These are phyloP conservation scores for Lasiosphaeria miniovina DNA, from an alignment of 495 filamentous ascomycete genomes.

Conservation along the genomic window DNA sequence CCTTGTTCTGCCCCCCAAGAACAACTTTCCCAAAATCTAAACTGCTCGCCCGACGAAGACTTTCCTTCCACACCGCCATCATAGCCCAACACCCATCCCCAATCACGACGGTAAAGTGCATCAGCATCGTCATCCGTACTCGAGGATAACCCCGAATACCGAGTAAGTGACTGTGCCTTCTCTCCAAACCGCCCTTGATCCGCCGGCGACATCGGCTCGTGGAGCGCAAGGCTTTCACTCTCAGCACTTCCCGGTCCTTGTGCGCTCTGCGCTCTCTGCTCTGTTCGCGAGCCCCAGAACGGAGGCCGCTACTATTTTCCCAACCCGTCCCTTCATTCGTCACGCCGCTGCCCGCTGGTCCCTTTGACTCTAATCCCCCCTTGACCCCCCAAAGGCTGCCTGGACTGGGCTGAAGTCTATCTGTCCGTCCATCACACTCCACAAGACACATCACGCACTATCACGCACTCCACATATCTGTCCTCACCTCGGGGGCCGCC, in stretches of 20 bases:
- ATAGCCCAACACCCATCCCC: conserved; percentile 22
- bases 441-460: conserved; percentile 1
- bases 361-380: not conserved
- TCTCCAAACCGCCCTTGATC: not conserved
- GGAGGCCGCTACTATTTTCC: not conserved
- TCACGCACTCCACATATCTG: conserved; percentile 13
- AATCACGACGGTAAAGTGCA: conserved; percentile 26
- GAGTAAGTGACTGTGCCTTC: conserved; percentile 25
- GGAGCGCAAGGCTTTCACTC: not conserved
- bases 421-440: not conserved
- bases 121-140: conserved; percentile 29
- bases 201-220: conserved; percentile 7
- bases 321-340: conserved; percentile 3
- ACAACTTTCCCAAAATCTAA: conserved; percentile 41
- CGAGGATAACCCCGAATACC: conserved; percentile 19
- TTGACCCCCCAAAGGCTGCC: conserved; percentile 12
- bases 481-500: not conserved
- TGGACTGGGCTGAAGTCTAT: conserved; percentile 5
- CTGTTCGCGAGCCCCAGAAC: not conserved
- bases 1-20: conserved; percentile 22
- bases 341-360: conserved; percentile 11
- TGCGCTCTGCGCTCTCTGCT: not conserved
- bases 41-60: conserved; percentile 27
- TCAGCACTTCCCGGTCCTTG: not conserved
- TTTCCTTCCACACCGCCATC: conserved; percentile 37